These are phyloP conservation scores for Tubosaeta brunneosetosa DNA, from an alignment of 768 basidiomycete genomes.

Conservation along the genomic window DNA sequence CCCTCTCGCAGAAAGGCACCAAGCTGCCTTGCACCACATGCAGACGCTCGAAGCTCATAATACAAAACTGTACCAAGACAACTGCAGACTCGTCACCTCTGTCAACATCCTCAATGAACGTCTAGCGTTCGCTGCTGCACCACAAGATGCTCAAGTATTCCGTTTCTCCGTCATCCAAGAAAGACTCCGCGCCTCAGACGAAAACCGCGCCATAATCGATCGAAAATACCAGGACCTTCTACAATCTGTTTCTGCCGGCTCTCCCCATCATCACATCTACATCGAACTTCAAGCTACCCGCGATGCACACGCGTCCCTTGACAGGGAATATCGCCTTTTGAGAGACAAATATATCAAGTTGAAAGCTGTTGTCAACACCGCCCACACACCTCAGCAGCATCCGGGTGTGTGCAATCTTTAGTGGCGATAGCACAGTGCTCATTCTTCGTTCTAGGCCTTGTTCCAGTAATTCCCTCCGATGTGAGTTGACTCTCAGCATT, in stretches of 20 bases:
- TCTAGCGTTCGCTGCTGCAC: conserved; percentile 16
- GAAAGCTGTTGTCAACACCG: conserved; percentile 5
- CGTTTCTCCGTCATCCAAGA: conserved; percentile 24
- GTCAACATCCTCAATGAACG: conserved; percentile 31
- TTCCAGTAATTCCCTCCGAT: conserved; percentile 9
- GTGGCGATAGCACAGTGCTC: background rate
- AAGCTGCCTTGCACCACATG: conserved; percentile 29
- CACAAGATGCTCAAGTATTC: conserved; percentile 13
- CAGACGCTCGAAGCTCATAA: conserved; percentile 28
- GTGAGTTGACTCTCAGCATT: conserved; percentile 3
- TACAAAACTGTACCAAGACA: conserved; percentile 36
- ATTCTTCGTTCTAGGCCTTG: background rate
- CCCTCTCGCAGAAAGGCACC: conserved; percentile 28
- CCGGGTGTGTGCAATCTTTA: conserved; percentile 2
- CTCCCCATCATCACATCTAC: conserved; percentile 14
- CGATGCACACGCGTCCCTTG: conserved; percentile 18
- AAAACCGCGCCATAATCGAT: conserved; percentile 10
- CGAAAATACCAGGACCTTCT: conserved; percentile 26
- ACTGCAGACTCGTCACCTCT: conserved; percentile 27
- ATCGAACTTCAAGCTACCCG: conserved; percentile 17
- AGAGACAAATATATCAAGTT: conserved; percentile 20
- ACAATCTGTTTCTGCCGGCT: conserved; percentile 5
- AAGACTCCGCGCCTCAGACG: conserved; percentile 21
- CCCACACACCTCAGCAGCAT: conserved; percentile 2
- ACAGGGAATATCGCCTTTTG: conserved; percentile 19